phyloP scores from a whole-genome alignment of 1,139 yeast species.

The Kurtzmaniella quercitrusa region DNA sequence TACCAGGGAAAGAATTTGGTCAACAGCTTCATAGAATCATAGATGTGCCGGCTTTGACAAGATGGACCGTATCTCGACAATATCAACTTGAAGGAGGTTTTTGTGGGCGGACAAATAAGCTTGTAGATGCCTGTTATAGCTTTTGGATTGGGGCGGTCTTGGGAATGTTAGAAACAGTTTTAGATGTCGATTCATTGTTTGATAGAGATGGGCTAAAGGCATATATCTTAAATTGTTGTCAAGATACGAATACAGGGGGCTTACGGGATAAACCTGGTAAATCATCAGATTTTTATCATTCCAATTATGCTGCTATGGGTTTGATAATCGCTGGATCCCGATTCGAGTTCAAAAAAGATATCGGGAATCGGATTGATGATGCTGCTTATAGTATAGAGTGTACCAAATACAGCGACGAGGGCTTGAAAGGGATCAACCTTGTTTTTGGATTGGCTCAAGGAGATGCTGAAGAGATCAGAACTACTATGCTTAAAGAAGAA shows the following conservation, averaged over 20 bases:
- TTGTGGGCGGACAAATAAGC: constrained; percentile 84
- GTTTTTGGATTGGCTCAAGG: constrained; percentile 57
- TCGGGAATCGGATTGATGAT: constrained; percentile 10
- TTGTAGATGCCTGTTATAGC: constrained; percentile 94
- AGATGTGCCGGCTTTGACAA: constrained; percentile 38
- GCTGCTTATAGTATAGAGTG: constrained; percentile 26
- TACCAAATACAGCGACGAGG: constrained; percentile 14
- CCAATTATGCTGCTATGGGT: constrained; percentile 81
- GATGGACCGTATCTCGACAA: constrained; percentile 76
- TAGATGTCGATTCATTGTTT: constrained; percentile 32
- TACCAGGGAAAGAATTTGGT: constrained; percentile 24
- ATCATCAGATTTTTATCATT: constrained; percentile 80
- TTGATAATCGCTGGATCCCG: constrained; percentile 61
- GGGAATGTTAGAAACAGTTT: constrained; percentile 57
- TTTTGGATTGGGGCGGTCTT: constrained; percentile 90
- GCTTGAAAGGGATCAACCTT: constrained; percentile 48
- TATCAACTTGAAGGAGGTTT: constrained; percentile 75
- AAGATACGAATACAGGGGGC: constrained; percentile 59
- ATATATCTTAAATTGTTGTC: constrained; percentile 76
- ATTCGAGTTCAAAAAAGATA: constrained; percentile 23
- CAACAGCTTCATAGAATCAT: constrained; percentile 19
- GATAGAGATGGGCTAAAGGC: constrained; percentile 53
- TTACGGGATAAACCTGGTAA: constrained; percentile 85
- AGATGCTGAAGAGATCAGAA: constrained; percentile 19
- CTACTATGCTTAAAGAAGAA: background rate